Percentiles rank a stretch among this genome's conserved stretches.
Conservation (phyloP, 1,284 basidiomycete genomes). For the Amylostereum areolatum region DNA sequence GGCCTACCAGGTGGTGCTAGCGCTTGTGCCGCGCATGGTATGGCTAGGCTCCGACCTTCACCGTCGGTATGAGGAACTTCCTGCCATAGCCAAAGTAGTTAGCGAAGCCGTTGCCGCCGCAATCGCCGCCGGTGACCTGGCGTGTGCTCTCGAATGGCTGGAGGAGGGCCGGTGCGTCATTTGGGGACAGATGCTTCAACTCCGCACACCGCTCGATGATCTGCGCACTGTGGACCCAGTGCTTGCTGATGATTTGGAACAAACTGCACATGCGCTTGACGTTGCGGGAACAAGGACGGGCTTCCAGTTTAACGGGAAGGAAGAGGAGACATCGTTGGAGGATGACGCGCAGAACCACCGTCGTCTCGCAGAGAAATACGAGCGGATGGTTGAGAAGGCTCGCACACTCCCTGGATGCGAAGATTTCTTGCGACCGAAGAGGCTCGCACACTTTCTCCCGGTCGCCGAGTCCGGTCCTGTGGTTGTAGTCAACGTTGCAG, state of each 20-base stretch:
- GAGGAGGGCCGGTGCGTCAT: background rate
- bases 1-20: too few relatives aligned
- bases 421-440: conserved; percentile 1
- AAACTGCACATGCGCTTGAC: background rate
- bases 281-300: background rate
- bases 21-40: too few relatives aligned
- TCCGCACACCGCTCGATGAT: background rate
- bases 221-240: background rate
- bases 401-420: conserved; percentile 9
- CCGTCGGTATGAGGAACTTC: background rate
- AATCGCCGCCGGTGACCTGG: background rate
- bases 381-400: background rate
- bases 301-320: too few relatives aligned
- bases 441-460: background rate
- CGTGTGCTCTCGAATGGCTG: background rate
- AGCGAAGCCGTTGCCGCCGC: too few relatives aligned
- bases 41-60: background rate
- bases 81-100: too few relatives aligned
- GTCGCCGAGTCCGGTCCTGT: background rate
- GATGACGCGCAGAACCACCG: background rate
- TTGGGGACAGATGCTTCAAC: background rate
- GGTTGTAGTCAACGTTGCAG: background rate
- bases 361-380: background rate
- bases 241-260: background rate
- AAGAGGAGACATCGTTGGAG: background rate